These are phyloP conservation scores for Pterocarpus macrocarpus DNA, from an alignment of 306 rosid genomes.

Conservation along the genomic window DNA sequence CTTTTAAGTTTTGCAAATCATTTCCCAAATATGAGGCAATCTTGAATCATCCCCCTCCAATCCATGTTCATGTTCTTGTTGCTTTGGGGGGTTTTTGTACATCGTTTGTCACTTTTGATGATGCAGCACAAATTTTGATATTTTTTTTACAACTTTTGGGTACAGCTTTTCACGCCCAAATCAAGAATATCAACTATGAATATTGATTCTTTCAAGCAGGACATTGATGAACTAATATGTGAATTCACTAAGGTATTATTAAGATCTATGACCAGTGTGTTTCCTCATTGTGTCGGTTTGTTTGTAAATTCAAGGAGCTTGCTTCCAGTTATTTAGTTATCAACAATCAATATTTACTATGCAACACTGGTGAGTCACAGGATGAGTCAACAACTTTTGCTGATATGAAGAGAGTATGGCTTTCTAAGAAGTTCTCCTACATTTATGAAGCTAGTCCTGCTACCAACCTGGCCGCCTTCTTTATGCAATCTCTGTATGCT, in stretches of 20 bases:
- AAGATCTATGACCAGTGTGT: neutral
- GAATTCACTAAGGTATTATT: slow-evolving; percentile 63
- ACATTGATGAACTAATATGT: slow-evolving; percentile 77
- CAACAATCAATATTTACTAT: slow-evolving; percentile 28
- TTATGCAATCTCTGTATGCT: slow-evolving; percentile 85
- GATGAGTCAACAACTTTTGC: slow-evolving; percentile 65
- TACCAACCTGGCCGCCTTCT: slow-evolving; percentile 78
- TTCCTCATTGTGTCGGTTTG: slow-evolving; percentile 28
- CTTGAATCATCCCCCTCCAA: neutral
- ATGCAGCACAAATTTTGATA: neutral
- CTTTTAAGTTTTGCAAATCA: no score
- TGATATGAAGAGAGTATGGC: slow-evolving; percentile 85
- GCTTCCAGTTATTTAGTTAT: slow-evolving; percentile 26
- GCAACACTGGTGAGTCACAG: slow-evolving; percentile 52
- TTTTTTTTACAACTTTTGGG: neutral
- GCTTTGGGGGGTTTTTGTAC: neutral
- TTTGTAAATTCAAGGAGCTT: neutral
- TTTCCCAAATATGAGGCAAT: neutral
- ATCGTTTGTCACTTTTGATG: neutral
- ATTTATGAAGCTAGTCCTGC: slow-evolving; percentile 82
- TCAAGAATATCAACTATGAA: slow-evolving; percentile 51
- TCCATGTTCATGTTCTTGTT: slow-evolving; percentile 22
- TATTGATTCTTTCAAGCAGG: slow-evolving; percentile 64
- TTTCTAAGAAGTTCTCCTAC: slow-evolving; percentile 74
- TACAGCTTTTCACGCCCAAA: slow-evolving; percentile 21